A percentile compares a stretch with the other conserved stretches of the same genome.
These are phyloP conservation scores for Penicillium frequentans DNA, from an alignment of 2,329 filamentous ascomycete species.

Conservation along the genomic window DNA sequence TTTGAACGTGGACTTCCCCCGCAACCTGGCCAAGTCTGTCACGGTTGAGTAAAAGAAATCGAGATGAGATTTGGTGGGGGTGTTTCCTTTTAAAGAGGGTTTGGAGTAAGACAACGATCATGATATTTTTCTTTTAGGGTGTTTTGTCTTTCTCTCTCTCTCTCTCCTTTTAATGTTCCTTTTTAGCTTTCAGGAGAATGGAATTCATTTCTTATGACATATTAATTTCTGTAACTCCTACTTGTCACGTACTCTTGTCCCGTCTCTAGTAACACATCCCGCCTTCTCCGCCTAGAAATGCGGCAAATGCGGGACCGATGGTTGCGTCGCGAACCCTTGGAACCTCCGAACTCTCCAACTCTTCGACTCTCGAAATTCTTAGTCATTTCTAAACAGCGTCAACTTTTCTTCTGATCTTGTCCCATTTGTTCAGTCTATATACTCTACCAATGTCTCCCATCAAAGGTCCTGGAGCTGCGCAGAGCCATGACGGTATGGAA, in stretches of 20 bases:
- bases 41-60: conserved; percentile 78
- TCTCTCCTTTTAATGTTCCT: conserved; percentile 1
- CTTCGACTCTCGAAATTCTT: not conserved
- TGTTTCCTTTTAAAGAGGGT: not conserved
- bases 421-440: not conserved
- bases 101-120: conserved; percentile 23
- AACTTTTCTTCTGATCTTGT: not conserved
- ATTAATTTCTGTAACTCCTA: not conserved
- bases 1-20: conserved; percentile 96
- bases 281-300: not conserved
- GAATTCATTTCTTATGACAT: conserved; percentile 6
- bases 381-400: not conserved
- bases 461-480: conserved; percentile 64
- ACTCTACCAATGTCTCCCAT: conserved; percentile 40
- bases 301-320: not conserved
- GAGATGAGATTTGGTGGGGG: not conserved
- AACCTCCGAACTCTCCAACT: not conserved
- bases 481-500: conserved; percentile 56
- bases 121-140: conserved; percentile 20
- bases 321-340: not conserved
- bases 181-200: conserved; percentile 21
- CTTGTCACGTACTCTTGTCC: not conserved
- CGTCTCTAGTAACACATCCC: not conserved
- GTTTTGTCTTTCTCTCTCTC: conserved; percentile 12
- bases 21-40: conserved; percentile 98